These are phyloP conservation scores for Candida sphagnicola DNA, from an alignment of 805 yeast species.

Conservation along the genomic window DNA sequence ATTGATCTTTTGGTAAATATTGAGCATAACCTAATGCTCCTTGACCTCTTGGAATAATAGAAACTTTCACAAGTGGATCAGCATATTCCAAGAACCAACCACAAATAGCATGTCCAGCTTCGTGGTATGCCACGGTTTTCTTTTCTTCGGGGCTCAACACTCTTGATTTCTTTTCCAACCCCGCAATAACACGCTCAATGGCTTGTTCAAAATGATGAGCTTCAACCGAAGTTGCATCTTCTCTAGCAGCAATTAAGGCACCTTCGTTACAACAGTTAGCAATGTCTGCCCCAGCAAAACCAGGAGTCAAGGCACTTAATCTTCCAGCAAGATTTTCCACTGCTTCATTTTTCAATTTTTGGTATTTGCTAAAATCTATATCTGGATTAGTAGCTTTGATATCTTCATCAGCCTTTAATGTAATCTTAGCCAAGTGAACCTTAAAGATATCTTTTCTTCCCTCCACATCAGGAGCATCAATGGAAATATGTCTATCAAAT, in stretches of 20 bases:
- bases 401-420: conserved; percentile 39
- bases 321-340: conserved; percentile 70
- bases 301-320: conserved; percentile 89
- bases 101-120: conserved; percentile 95
- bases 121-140: conserved; percentile 86
- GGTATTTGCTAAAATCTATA: conserved; percentile 36
- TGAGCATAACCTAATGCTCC: conserved; percentile 97
- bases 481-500: conserved; percentile 83
- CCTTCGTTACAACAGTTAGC: conserved; percentile 95
- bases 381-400: conserved; percentile 31
- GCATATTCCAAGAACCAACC: conserved; percentile 90
- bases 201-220: conserved; percentile 84
- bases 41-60: conserved; percentile 90
- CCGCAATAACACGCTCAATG: conserved; percentile 91
- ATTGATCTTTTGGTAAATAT: conserved; percentile 86
- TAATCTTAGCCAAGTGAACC: conserved; percentile 69
- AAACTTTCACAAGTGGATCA: conserved; percentile 88
- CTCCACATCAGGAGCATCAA: conserved; percentile 84
- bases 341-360: conserved; percentile 37
- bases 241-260: conserved; percentile 88
- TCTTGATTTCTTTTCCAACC: conserved; percentile 82
- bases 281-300: conserved; percentile 94
- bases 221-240: conserved; percentile 56
- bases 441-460: conserved; percentile 85
- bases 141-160: conserved; percentile 78